Percentiles rank a stretch among this genome's conserved stretches.
Evolutionary conservation across 2,329 filamentous ascomycete genomes (phyloP).

Genomic region (Dactylellina leptospora): DNA sequence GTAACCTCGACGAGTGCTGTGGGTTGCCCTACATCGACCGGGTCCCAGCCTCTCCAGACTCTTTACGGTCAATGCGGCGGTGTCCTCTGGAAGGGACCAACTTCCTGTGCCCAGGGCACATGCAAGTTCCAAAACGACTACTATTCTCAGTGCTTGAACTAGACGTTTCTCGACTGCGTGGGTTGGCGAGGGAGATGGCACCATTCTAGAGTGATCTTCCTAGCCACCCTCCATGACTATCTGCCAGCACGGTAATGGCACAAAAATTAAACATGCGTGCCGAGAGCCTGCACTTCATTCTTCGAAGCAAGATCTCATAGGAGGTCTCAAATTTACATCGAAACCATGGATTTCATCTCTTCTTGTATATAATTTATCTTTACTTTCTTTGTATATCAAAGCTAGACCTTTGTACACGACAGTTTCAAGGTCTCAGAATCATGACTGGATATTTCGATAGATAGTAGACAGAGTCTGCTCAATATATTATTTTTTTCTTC

Average conservation of each 20-base stretch:
- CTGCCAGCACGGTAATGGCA: too few species aligned
- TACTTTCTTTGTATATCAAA: slow-evolving; percentile 16
- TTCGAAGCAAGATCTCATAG: not conserved
- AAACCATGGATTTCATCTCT: slow-evolving; percentile 28
- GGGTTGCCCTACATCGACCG: slow-evolving; percentile 17
- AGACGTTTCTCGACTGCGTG: slow-evolving; percentile 6
- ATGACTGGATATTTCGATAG: too few species aligned
- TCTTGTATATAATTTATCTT: slow-evolving; percentile 35
- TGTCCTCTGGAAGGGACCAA: slow-evolving; percentile 61
- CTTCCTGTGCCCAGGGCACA: slow-evolving; percentile 60
- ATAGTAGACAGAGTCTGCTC: too few species aligned
- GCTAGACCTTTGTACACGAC: slow-evolving; percentile 24
- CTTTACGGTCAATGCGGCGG: slow-evolving; percentile 63
- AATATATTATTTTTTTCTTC: too few species aligned
- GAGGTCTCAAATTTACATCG: not conserved
- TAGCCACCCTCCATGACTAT: too few species aligned
- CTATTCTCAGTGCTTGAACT: slow-evolving; percentile 63
- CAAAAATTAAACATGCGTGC: slow-evolving; percentile 4
- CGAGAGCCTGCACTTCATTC: slow-evolving; percentile 25
- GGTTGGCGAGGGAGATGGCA: slow-evolving; percentile 10
- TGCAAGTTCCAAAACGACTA: slow-evolving; percentile 63
- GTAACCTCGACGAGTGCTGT: not conserved
- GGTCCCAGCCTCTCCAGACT: slow-evolving; percentile 57
- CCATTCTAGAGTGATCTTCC: too few species aligned
- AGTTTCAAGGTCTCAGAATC: too few species aligned